Percentiles rank a stretch among this genome's conserved stretches.
These are phyloP conservation scores for Scopulariopsis brevicaulis DNA, from an alignment of 2,329 filamentous ascomycete genomes.

Conservation along the genomic window DNA sequence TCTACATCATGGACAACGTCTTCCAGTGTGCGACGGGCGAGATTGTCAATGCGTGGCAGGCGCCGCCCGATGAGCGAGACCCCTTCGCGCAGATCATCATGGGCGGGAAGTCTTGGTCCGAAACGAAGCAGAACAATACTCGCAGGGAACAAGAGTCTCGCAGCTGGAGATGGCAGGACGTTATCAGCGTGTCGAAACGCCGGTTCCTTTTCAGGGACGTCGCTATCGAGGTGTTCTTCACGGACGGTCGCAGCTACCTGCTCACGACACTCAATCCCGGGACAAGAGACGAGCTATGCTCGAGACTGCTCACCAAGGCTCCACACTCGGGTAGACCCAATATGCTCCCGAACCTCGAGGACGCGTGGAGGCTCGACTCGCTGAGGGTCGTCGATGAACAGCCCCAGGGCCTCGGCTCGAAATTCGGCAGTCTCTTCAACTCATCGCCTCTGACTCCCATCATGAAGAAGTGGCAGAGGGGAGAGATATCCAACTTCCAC, in stretches of 20 bases:
- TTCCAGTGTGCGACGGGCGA: constrained; percentile 93
- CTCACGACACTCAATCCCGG: constrained; percentile 68
- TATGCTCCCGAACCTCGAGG: constrained; percentile 65
- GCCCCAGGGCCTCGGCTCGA: constrained; percentile 61
- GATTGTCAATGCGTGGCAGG: constrained; percentile 94
- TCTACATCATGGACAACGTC: constrained; percentile 94
- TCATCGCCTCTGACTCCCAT: constrained; percentile 70
- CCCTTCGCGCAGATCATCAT: constrained; percentile 92
- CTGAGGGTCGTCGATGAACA: constrained; percentile 55
- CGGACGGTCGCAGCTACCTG: constrained; percentile 89
- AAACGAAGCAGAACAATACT: neutral
- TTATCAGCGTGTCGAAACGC: constrained; percentile 91
- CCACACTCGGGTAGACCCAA: constrained; percentile 66
- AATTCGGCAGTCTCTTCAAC: constrained; percentile 88
- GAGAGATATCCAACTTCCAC: constrained; percentile 96
- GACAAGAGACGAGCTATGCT: constrained; percentile 69
- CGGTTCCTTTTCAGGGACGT: constrained; percentile 94
- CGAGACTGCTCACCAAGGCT: constrained; percentile 65
- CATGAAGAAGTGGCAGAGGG: constrained; percentile 81
- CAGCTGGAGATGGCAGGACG: constrained; percentile 88
- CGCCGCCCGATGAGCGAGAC: constrained; percentile 82
- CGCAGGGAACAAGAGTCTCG: constrained; percentile 67
- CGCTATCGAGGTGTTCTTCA: constrained; percentile 94
- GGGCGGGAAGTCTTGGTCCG: constrained; percentile 23
- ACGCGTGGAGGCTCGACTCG: constrained; percentile 84